Evolutionary conservation across 2,329 filamentous ascomycete genomes (phyloP), one percentile per base, ranked within the genome.

Genomic region (Helicocarpus griseus): DNA sequence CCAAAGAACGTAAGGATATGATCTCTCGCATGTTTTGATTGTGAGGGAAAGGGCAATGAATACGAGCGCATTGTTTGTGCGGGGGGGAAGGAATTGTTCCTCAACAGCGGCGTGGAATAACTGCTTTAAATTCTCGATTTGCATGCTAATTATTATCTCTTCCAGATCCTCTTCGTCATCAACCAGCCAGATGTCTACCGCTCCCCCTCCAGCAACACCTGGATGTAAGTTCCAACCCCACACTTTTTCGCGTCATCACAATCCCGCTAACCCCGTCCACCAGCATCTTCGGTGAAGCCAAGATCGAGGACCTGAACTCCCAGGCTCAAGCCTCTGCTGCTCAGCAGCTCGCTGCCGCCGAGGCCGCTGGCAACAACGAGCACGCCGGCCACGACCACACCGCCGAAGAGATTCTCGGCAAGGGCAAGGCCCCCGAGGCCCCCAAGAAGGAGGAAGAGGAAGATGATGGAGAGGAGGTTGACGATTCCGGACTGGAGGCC

Each of bases 141-240:
- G 22, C 14, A 7, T 22, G 3, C 31, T 40, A 28, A 38, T 35
- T n/a, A 51, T 9, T 48, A 26, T 50, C 31, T 28, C 26, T 33
- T 55, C 60, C 65, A 96, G 90, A 95, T 98, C 68, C 87, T 98
- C 68, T 98, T 98, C 75, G 94, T 98, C 69, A 96, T 98, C 80
- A 97, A 95, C 85, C 87, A 90, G 78, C 93, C 93, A 65, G 93
- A 98, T 75, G 93, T 98, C 73, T 98, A 96, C 86, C 95, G 95
- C 79, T 96, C 91, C 55, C 91, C 93, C 63, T 89, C 88, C 77
- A 95, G 88, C 86, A 97, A 97, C 83, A 97, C 91, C 72, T 98
- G 91, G 83, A 98, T 98, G 91, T 97, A 77, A 82, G 89, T 73
- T 58, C 50, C 44, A 26, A 47, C 29, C 44, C 44, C 29, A 36